Base-by-base conservation (phyloP, 805 yeast genomes). In the Monosporozyma unispora region DNA sequence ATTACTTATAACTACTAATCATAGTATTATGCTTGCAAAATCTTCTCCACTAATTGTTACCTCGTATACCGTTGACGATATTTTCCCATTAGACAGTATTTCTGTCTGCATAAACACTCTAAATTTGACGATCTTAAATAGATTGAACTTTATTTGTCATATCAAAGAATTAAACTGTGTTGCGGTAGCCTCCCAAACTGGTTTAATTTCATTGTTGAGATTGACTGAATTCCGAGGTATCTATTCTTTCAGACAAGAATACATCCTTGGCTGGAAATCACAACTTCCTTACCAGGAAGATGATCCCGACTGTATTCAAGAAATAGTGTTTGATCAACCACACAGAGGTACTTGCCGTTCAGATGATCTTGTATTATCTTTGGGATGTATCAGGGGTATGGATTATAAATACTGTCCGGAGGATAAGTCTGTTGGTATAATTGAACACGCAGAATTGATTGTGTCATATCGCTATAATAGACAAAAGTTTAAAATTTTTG, bases 231-330 rank as follows among this genome's bases (percentile, higher is more conserved):
- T 50, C 40, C 55, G 54, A 11, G 67, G 67, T 3, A 54, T 62
- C 5, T 58, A 51, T 44, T 58, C 64, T 11, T 62, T 60, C 45
- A 55, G 66, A 48, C 64, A 61, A 46, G 67, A 62, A 44, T 60
- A 58, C 51, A 51, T 61, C 19, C 18, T 57, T 3, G 66, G 66
- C 7, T 61, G 64, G 63, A 46, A 52, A 9, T 37, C 54, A 7
- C 64, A 60, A 46, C 52, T 57, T 25, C 54, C 60, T 9, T 40
- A 35, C 23, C 18, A 37, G 10, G 47, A 52, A 16, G 11, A 16
- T 7, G 47, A 49, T 25, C 46, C 47, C 42, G 27, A n/a, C 2
- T 57, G 60, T 41, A 45, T 51, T 11, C 14, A 12, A 42, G 54
- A 58, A 21, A 49, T 57, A n/a, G 18, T 27, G 14, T 28, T 29